Evolutionary conservation across 108 stramenopile genomes (phyloP).

Genomic region (Cyclotella choctawhatcheeana): DNA sequence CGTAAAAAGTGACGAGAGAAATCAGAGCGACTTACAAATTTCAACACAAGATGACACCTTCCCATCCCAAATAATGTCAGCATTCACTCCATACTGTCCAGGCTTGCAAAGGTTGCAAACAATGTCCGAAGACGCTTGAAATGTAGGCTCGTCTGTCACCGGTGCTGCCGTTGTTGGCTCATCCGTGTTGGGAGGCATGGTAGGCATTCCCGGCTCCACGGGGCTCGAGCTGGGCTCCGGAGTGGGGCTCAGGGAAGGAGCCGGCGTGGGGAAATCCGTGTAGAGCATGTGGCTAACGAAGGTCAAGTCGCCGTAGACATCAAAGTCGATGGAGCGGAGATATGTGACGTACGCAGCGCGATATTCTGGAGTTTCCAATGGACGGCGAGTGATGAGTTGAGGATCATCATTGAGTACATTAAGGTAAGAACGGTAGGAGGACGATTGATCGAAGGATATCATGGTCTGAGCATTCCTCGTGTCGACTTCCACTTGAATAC

Average conservation of each 20-base stretch:
- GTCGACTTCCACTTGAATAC: neutral
- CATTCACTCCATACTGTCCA: slow-evolving; percentile 45
- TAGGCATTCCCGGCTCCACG: slow-evolving; percentile 38
- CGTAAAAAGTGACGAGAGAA: neutral
- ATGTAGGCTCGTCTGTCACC: slow-evolving; percentile 10
- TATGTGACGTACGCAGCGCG: slow-evolving; percentile 49
- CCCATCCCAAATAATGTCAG: slow-evolving; percentile 39
- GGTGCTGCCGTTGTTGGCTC: slow-evolving; percentile 1
- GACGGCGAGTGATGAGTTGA: slow-evolving; percentile 36
- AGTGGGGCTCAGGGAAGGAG: slow-evolving; percentile 25
- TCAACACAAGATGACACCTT: slow-evolving; percentile 32
- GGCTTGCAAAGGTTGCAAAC: slow-evolving; percentile 44
- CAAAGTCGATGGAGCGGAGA: slow-evolving; percentile 37
- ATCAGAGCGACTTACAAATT: slow-evolving; percentile 22
- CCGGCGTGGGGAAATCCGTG: slow-evolving; percentile 42
- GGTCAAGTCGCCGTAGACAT: slow-evolving; percentile 27
- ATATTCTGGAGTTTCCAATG: slow-evolving; percentile 49
- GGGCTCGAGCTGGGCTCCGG: slow-evolving; percentile 32
- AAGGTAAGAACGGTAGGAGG: slow-evolving; percentile 35
- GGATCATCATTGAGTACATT: slow-evolving; percentile 46
- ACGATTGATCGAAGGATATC: slow-evolving; percentile 40
- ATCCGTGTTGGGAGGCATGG: slow-evolving; percentile 28
- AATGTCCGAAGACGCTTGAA: slow-evolving; percentile 19
- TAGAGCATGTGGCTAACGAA: slow-evolving; percentile 41
- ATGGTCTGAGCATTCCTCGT: slow-evolving; percentile 17